Evolutionary conservation across 257 asterid genomes (phyloP), one percentile per base, ranked within the genome.

Genomic region (Ilex asprella): DNA sequence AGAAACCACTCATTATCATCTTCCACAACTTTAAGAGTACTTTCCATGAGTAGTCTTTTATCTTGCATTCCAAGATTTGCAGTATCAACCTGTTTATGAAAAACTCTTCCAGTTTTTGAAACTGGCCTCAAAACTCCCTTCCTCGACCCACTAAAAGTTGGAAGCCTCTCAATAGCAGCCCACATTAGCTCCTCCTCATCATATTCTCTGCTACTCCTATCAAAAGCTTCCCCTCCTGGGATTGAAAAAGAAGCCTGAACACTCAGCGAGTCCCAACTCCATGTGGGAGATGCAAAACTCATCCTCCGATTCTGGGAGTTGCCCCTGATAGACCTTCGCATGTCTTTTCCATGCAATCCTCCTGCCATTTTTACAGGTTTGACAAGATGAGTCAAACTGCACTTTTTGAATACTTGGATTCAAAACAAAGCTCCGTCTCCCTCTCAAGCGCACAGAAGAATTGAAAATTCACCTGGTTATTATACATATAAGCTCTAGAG

Each of bases 101-200:
- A 83, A 50, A 79, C 75, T 54, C 79, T 79, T 9, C 99, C 99
- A 56, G 83, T 86, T 5, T 96, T 82, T 21, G 27, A 21, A 21
- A 21, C 27, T 21, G 27, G 27, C 27, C 27, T 21, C 27, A 21
- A 21, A 21, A 21, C 1, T 21, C 27, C 27, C 27, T 21, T 21
- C 27, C 27, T 21, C 27, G 27, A 21, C 27, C 27, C 27, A 59
- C 89, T 97, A 53, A 76, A 82, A 0, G 99, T 92, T 0, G 95
- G 99, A 58, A 89, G 95, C 72, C 94, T 81, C 71, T 92, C 99
- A 10, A 92, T 89, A 55, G 99, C 97, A 3, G 97, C 97, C 99
- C 99, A 92, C 78, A 74, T 80, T 4, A 92, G 87, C 82, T 88
- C 97, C 31, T 84, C 86, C 69, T 92, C 91, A 52, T 92, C 99